Evolutionary conservation across 306 rosid genomes (phyloP), one percentile per base, ranked within the genome.

Genomic region (Corylus americana): DNA sequence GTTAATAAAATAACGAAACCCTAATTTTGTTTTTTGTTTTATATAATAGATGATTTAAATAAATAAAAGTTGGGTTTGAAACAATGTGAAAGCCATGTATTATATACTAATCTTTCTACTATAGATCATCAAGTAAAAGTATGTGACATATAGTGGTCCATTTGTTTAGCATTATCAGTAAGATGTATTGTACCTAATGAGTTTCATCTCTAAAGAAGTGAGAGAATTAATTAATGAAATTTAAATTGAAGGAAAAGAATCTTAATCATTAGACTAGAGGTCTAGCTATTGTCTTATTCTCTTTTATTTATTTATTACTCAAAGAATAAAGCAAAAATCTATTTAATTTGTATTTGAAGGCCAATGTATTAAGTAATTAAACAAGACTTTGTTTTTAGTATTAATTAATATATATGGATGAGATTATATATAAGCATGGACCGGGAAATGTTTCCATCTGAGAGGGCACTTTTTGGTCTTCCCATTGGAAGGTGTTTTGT

Each of bases 401-500:
- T 74, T 78, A 77, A 31, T 31, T 31, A 31, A 1, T 48, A 11
- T 74, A 78, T 80, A n/a, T 18, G 76, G 83, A 80, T 17, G 73
- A 49, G 76, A 77, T 84, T 87, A 39, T 42, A 31, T 31, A 31
- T 31, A 31, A 79, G 89, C 85, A 77, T 77, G 80, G 80, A 79
- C 78, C 44, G 25, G 59, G 59, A 82, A 74, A 85, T 91, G 96
- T 89, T 85, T 86, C 90, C 89, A 55, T 57, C 74, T 82, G 84
- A 74, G 91, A 90, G 85, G 87, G 89, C 95, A 90, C 91, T 85
- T 86, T 86, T 83, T 71, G 59, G 82, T 82, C 85, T 81, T 89
- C 55, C 78, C 12, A 90, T 89, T 86, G 92, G 90, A 84, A 83
- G 89, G 73, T 89, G 80, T 70, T 84, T 90, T 88, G 97, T 94